Evolutionary conservation across 2,329 filamentous ascomycete species (phyloP).

Genomic region (Sporothrix inflata): DNA sequence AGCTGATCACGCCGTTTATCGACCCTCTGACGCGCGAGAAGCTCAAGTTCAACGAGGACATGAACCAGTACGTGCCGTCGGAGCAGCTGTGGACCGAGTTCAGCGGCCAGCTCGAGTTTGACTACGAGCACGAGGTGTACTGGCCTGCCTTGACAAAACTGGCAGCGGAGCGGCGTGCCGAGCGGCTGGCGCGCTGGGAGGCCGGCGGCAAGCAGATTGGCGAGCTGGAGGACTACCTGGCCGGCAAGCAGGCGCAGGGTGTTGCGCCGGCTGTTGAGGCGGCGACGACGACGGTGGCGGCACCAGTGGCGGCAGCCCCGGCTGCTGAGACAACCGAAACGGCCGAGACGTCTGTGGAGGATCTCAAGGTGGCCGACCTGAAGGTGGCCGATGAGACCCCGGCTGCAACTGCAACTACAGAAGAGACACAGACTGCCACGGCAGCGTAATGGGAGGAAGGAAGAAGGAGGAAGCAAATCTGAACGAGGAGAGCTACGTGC

Average conservation of each 20-base stretch:
- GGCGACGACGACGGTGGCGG: too few species aligned
- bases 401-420: not conserved
- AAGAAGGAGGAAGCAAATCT: not conserved
- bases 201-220: conserved; percentile 79
- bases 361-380: conserved; percentile 19
- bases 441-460: not conserved
- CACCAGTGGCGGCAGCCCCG: conserved; percentile 23
- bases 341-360: not conserved
- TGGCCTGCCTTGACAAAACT: conserved; percentile 83
- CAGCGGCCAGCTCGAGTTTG: conserved; percentile 79
- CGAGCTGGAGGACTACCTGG: conserved; percentile 85
- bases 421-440: not conserved
- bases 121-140: conserved; percentile 86
- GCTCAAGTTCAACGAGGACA: conserved; percentile 96
- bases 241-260: conserved; percentile 55
- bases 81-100: conserved; percentile 81
- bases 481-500: not conserved
- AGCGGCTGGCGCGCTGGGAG: conserved; percentile 72
- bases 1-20: conserved; percentile 93
- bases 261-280: conserved; percentile 31
- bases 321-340: not conserved
- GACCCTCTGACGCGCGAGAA: conserved; percentile 92
- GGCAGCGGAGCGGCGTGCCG: conserved; percentile 66
- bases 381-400: conserved; percentile 13
- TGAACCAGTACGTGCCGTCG: conserved; percentile 77